Evolutionary conservation across 257 asterid species (phyloP), one percentile per base, ranked within the genome.

Genomic region (Pogostemon cablin): DNA sequence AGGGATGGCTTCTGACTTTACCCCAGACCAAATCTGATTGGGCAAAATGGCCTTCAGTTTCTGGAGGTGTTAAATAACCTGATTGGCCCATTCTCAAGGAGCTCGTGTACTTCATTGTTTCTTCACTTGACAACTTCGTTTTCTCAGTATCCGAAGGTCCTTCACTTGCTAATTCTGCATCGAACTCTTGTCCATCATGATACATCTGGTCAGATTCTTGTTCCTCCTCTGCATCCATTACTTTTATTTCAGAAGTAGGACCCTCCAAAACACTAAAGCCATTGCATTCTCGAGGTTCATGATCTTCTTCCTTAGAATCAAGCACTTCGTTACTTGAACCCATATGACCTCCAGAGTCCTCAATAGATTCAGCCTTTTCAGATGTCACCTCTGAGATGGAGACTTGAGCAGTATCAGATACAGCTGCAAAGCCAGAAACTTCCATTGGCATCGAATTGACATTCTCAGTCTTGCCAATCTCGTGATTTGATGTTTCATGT

Each of bases 1-100:
- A 95, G 0, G 99, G 98, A 82, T 95, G 98, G 82, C 93, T 91
- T 67, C 93, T 84, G 66, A 91, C 96, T 80, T 95, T 95, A 47
- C 99, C 99, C 99, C 98, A 95, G 42, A 95, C 97, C 77, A 95
- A 77, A 88, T 95, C 98, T 9, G 95, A 83, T 32, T 73, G 67
- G 12, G 90, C 62, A 56, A 83, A 88, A 38, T 58, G 53, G 34
- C 85, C 95, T 61, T 85, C 95, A 2, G 69, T 75, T 80, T 77
- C 86, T 1, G 89, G 86, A 72, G 93, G 81, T 54, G 63, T 46
- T 35, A 85, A 78, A 79, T 89, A 95, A 71, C 88, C 78, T 6
- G 81, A 75, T 65, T 84, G 95, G 67, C 73, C 80, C 81, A 84
- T 67, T 74, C 67, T 68, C 67, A 81, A 60, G 37, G 65, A 68